Base-by-base conservation (phyloP, 1,139 yeast genomes). In the Geotrichum restrictum region DNA sequence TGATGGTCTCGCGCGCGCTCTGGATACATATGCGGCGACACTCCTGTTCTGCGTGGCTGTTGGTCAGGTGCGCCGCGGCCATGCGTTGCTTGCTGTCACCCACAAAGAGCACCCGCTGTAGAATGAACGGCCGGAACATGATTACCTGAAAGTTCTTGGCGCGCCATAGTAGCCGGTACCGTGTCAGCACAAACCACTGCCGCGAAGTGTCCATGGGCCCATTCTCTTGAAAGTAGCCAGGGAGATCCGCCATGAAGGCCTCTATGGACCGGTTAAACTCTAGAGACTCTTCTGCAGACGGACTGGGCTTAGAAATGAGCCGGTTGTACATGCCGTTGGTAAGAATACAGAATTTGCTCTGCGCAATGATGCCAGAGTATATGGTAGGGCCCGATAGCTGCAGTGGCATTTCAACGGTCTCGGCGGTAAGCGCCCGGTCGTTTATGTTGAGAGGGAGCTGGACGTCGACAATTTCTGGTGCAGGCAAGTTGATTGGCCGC, bases 301-400 rank as follows among this genome's bases (percentile, higher is more conserved):
- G 78, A 21, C 73, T 68, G 16, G 77, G 78, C 50, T 71, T 73
- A 1, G 83, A 73, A 41, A 79, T 75, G 59, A 80, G 65, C 52
- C 75, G 72, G 57, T 80, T 76, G 60, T 80, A 80, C 48, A 80
- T 75, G 51, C 74, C 73, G 19, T 77, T 74, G 1, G 83, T 75
- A 24, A 78, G 64, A 34, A 74, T 66, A 4, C 82, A 77, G 60
- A 81, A 72, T 57, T 75, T 76, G 13, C 83, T 71, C 59, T 81
- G 85, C 56, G 77, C 77, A 53, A 81, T 79, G 61, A 80, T 66
- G 1, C 83, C 82, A 3, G 85, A 79, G 60, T 81, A 82, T 5
- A 81, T 69, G 0, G 87, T 81, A 24, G 85, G 84, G n/a, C 53
- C 45, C 8, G 22, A 16, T 5, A 59, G 48, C 44, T 60, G 60